Base-by-base conservation (phyloP, 164 flowering plant species). In the Magnolia changhungtana region DNA sequence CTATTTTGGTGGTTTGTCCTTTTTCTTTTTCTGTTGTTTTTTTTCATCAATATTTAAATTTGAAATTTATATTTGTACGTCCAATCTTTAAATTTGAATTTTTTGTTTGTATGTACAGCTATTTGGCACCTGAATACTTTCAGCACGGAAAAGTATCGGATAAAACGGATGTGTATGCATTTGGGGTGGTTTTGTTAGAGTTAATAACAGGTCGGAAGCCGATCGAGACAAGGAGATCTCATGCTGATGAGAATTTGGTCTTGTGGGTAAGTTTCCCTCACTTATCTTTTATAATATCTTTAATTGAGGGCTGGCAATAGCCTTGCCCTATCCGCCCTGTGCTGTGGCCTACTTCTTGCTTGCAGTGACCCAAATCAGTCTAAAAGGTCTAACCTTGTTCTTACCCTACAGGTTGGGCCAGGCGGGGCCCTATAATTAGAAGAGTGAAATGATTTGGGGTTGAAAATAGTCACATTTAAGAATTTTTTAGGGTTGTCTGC, bases 101-200 rank as follows among this genome's bases (percentile, higher is more conserved):
- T 59, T 71, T 10, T 37, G 19, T 72, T 9, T 55, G 13, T 71
- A 21, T 16, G 55, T 79, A 79, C 89, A 95, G 98, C 66, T 95
- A 95, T 80, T 82, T 95, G 85, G 97, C 98, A 73, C 98, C 97
- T 72, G 98, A 95, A 81, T 95, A 93, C 79, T 95, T 95, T 80
- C 98, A 95, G 78, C 97, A 95, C 24, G 98, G 98, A 24, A 95
- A 95, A 84, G 87, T 95, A 65, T 95, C 98, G 0, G 95, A 93
- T 78, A 95, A 93, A 79, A 95, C 97, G 3, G 98, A 95, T 85
- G 90, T 95, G 1, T 95, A 90, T 80, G 97, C 97, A 24, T 88
- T 91, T 69, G 98, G 98, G 14, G 94, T 95, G 51, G 97, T 95
- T 64, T 84, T 95, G 8, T 77, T 93, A 80, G 98, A 95, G 84